These are phyloP conservation scores for Sextonia rubra DNA, from an alignment of 164 flowering plant species.

Conservation along the genomic window DNA sequence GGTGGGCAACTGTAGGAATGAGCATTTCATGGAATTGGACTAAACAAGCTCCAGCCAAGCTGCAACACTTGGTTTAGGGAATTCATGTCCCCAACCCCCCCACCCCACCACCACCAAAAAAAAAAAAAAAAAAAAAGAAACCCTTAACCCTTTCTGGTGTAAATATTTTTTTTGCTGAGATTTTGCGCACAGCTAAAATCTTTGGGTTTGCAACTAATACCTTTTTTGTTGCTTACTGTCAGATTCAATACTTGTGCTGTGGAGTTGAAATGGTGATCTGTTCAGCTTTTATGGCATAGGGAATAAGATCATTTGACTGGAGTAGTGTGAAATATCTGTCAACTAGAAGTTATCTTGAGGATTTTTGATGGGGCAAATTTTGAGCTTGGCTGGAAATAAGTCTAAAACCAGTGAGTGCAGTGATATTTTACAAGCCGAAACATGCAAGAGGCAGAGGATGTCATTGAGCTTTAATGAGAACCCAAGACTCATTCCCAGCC, in stretches of 20 bases:
- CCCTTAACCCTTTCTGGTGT: too few relatives aligned
- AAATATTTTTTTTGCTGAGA: neutral
- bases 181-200: neutral
- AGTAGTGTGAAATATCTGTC: neutral
- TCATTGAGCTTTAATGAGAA: conserved; percentile 28
- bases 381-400: conserved; percentile 51
- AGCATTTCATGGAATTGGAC: neutral
- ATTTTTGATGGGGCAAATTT: conserved; percentile 54
- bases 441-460: conserved; percentile 68
- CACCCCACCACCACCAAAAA: too few relatives aligned
- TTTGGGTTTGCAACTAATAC: neutral
- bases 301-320: conserved; percentile 1
- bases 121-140: too few relatives aligned
- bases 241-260: neutral
- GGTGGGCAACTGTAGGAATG: neutral
- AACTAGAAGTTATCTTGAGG: neutral
- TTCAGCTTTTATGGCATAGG: neutral
- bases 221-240: neutral
- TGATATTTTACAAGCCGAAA: conserved; percentile 29
- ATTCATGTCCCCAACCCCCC: too few relatives aligned
- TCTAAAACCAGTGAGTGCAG: conserved; percentile 16
- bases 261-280: neutral
- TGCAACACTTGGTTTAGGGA: neutral
- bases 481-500: conserved; percentile 65
- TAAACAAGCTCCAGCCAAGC: neutral